Base-by-base conservation (phyloP, 768 basidiomycete genomes). In the Phlebiopsis flavidoalba region DNA sequence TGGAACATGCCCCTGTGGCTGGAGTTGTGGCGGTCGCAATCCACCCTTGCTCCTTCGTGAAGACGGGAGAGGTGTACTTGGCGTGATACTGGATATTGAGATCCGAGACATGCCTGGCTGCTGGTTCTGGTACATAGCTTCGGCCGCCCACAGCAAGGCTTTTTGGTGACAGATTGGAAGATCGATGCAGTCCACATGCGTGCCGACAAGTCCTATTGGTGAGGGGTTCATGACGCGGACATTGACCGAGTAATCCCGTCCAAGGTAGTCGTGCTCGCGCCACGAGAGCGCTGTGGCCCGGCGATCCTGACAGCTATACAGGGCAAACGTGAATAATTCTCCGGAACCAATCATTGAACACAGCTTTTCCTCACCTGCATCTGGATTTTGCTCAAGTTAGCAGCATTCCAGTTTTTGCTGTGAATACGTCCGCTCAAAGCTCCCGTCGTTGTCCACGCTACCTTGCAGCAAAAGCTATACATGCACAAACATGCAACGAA, bases 231-330 rank as follows among this genome's bases (percentile, higher is more conserved):
- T 81, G 12, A 89, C 86, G 74, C 97, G 97, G 67, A 84, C 68
- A 71, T 95, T 95, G 45, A 95, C 64, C 59, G 84, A 87, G 75
- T 89, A 97, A 74, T 98, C 96, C 60, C 79, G 80, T 24, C 95
- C 96, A 66, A 86, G 83, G 72, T 90, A 90, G 74, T 98, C 97
- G 68, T 99, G 96, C 74, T 99, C 97, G n/a, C 47, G 95, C 65
- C 67, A 95, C 92, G 59, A 97, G 74, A 89, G 97, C 93, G 65
- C 88, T 96, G 71, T 94, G 93, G 17, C 90, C 90, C 15, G 77
- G 75, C 74, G 85, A 81, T 70, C 82, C 76, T 37, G 91, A 88
- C 64, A 97, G 79, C 93, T 96, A 71, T 26, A 31, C 62, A 17
- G 14, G 47, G 53, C 54, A 15, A 51, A 8, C 15, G 37, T 33